Evolutionary conservation across 1,139 yeast species (phyloP), one percentile per base, ranked within the genome.

Genomic region (Kodamaea derodonti): DNA sequence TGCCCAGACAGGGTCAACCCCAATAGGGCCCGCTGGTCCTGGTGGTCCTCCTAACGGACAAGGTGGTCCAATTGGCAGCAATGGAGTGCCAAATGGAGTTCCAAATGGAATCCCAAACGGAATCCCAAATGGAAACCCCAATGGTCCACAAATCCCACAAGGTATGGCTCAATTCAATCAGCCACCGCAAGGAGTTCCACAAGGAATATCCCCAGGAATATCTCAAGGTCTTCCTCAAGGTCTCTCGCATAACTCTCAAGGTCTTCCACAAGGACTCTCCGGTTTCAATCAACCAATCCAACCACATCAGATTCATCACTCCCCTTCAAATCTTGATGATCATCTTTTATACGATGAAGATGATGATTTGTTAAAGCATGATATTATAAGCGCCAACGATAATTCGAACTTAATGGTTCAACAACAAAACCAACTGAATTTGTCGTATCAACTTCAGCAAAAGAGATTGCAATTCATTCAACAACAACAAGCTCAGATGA

Each of bases 401-500:
- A 30, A 24, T 14, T 24, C 37, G 7, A 31, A 26, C 17, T 24
- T 32, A 26, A 30, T 33, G 7, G 31, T 34, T 12, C 41, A 42
- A 22, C 49, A 45, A 34, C 40, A 37, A 20, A 31, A 30, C 22
- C 40, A 37, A 34, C 29, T 41, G 28, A 39, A 41, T 14, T 24
- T 44, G 13, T 48, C 39, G 31, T 40, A 38, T 29, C 49, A 46
- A 30, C 31, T 46, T 29, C 48, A 45, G 29, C 49, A 46, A 24
- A 41, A 47, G 27, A 33, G 47, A 17, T 30, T 46, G 29, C 45
- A 46, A 34, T 38, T 40, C 32, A 48, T 45, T 34, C 48, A 43
- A 25, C 48, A 41, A 20, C 30, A 26, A n/a, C 43, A 40, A 28
- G 33, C 24, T 5, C 40, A 39, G 12, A 36, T 34, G 38, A 32